Conservation (phyloP, 1,139 yeast species). For the Suhomyces chickasaworum region DNA sequence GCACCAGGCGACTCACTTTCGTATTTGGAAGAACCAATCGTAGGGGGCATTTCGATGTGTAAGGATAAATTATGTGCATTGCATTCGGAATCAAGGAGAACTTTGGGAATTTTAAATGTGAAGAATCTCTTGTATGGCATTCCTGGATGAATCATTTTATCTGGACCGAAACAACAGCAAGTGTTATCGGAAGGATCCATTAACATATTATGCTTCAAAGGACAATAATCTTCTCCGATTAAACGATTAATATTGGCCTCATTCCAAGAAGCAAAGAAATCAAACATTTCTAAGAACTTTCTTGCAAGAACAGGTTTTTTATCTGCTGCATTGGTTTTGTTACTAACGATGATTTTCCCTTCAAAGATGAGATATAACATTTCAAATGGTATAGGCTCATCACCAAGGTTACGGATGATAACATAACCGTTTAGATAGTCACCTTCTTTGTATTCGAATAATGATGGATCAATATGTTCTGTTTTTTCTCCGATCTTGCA, state of each 20-base stretch:
- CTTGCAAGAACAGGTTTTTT: conserved; percentile 21
- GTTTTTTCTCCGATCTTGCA: conserved; percentile 33
- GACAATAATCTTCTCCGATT: conserved; percentile 26
- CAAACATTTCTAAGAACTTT: conserved; percentile 47
- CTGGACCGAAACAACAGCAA: conserved; percentile 14
- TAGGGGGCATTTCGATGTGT: conserved; percentile 27
- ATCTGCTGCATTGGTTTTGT: conserved; percentile 15
- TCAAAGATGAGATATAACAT: conserved; percentile 48
- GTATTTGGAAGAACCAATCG: conserved; percentile 18
- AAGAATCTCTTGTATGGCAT: conserved; percentile 21
- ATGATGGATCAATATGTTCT: conserved; percentile 35
- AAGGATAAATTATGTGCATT: conserved; percentile 21
- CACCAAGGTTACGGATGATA: conserved; percentile 30
- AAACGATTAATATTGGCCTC: conserved; percentile 36
- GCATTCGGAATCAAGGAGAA: conserved; percentile 26
- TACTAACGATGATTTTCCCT: conserved; percentile 31
- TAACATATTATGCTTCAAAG: conserved; percentile 20
- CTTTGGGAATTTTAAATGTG: conserved; percentile 27
- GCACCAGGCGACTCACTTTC: background rate
- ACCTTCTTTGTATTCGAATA: conserved; percentile 43
- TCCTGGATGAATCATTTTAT: conserved; percentile 13
- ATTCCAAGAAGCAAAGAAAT: conserved; percentile 44
- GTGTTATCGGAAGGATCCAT: conserved; percentile 36
- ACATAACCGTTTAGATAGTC: conserved; percentile 44
- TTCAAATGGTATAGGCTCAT: conserved; percentile 36